phyloP scores from a whole-genome alignment of 805 yeast genomes.

The Yamadazyma sp. region DNA sequence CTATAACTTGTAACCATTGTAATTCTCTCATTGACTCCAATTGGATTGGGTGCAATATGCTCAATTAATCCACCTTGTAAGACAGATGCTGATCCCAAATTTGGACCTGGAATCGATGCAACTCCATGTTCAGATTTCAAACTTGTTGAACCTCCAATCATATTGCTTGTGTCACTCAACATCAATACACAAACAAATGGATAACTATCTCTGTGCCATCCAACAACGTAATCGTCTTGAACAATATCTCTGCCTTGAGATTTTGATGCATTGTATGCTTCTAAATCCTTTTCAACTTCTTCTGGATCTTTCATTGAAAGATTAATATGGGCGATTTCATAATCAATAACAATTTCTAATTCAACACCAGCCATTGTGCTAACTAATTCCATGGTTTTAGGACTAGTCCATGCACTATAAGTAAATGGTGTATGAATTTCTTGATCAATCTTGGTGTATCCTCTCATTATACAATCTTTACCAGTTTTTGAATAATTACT shows the following conservation, averaged over 20 bases:
- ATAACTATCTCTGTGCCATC: constrained; percentile 61
- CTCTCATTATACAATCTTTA: constrained; percentile 47
- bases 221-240: constrained; percentile 55
- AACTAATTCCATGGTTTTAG: constrained; percentile 50
- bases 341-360: constrained; percentile 51
- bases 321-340: constrained; percentile 54
- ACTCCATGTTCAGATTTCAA: constrained; percentile 35
- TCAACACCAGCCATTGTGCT: constrained; percentile 59
- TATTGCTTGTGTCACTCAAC: constrained; percentile 53
- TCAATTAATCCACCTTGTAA: constrained; percentile 39
- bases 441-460: constrained; percentile 49
- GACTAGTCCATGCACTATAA: constrained; percentile 56
- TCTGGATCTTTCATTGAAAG: constrained; percentile 42
- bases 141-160: constrained; percentile 62
- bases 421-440: constrained; percentile 50
- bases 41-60: constrained; percentile 38
- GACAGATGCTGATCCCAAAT: constrained; percentile 34
- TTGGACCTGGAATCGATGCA: constrained; percentile 23
- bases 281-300: constrained; percentile 27
- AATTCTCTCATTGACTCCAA: constrained; percentile 34
- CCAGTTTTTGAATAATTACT: constrained; percentile 45
- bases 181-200: constrained; percentile 65
- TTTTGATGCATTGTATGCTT: constrained; percentile 2
- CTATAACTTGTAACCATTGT: constrained; percentile 41
- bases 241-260: constrained; percentile 11